Evolutionary conservation across 2,329 filamentous ascomycete genomes (phyloP).

Genomic region (Pseudogymnoascus pannorum): DNA sequence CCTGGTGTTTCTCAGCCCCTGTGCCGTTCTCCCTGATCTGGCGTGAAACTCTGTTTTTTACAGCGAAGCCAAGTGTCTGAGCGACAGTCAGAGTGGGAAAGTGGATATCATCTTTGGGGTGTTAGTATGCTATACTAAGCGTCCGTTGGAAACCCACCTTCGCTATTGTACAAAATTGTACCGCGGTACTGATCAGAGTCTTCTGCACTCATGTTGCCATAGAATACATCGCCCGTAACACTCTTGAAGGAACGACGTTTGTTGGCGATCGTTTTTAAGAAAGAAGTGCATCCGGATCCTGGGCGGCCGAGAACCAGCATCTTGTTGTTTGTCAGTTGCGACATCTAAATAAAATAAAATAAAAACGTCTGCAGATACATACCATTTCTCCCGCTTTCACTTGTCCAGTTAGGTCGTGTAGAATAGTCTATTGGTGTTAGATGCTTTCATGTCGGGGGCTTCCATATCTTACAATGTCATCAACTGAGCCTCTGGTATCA

Average conservation of each 20-base stretch:
- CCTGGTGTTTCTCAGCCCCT: slow-evolving; percentile 38
- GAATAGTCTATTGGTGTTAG: slow-evolving; percentile 8
- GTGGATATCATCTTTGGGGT: slow-evolving; percentile 53
- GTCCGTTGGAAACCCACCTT: slow-evolving; percentile 50
- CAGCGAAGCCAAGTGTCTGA: slow-evolving; percentile 47
- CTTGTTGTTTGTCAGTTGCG: slow-evolving; percentile 58
- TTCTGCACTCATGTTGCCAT: slow-evolving; percentile 38
- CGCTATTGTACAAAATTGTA: slow-evolving; percentile 50
- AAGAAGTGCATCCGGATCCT: slow-evolving; percentile 62
- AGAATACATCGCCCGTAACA: slow-evolving; percentile 52
- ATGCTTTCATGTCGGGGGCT: neutral
- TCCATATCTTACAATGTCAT: slow-evolving; percentile 1
- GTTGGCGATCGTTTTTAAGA: slow-evolving; percentile 64
- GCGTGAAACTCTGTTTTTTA: slow-evolving; percentile 52
- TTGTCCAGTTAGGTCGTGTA: slow-evolving; percentile 10
- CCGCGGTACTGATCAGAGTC: slow-evolving; percentile 42
- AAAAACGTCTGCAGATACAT: slow-evolving; percentile 38
- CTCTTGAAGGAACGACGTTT: slow-evolving; percentile 50
- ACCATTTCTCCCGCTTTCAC: slow-evolving; percentile 14
- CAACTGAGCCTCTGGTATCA: neutral
- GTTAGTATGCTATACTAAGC: slow-evolving; percentile 60
- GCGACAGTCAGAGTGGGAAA: slow-evolving; percentile 44
- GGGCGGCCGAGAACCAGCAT: slow-evolving; percentile 63
- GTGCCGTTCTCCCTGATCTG: slow-evolving; percentile 35
- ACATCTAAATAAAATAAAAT: slow-evolving; percentile 25